These are phyloP conservation scores for Phytophthora sp. DNA, from an alignment of 352 stramenopile genomes.

Conservation along the genomic window DNA sequence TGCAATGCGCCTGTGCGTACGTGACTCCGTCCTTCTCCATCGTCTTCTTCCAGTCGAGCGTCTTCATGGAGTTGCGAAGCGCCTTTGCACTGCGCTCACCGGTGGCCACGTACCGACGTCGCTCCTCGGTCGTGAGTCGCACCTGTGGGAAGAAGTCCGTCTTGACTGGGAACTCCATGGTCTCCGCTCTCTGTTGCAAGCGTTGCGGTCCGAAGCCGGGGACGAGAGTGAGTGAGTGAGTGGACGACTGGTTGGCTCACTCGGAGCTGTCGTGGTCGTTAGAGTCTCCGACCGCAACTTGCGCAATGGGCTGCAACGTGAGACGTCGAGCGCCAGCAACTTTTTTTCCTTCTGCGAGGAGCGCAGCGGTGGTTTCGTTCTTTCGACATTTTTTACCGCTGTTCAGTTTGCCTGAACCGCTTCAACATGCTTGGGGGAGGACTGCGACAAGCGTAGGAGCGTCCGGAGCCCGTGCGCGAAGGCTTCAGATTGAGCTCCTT, in stretches of 20 bases:
- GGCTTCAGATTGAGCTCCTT: conserved; percentile 20
- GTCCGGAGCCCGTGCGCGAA: conserved; percentile 11
- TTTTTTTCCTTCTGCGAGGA: conserved; percentile 19
- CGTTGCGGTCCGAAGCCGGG: neutral
- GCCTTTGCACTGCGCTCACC: conserved; percentile 49
- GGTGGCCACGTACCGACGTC: conserved; percentile 47
- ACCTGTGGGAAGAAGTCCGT: conserved; percentile 72
- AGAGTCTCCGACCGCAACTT: conserved; percentile 31
- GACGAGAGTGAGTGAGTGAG: too few species aligned
- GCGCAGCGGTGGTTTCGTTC: conserved; percentile 30
- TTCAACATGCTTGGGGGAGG: conserved; percentile 11
- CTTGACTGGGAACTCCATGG: conserved; percentile 79
- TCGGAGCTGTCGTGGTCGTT: neutral
- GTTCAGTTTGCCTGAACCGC: conserved; percentile 26
- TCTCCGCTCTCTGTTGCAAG: neutral
- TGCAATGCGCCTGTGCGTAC: conserved; percentile 69
- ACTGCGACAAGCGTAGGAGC: neutral
- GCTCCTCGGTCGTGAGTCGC: conserved; percentile 55
- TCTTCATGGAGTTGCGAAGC: conserved; percentile 51
- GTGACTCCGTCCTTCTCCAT: conserved; percentile 62
- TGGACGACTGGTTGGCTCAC: neutral
- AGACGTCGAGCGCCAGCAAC: conserved; percentile 1
- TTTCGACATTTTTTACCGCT: conserved; percentile 33
- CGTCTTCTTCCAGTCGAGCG: conserved; percentile 65
- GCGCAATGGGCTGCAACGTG: conserved; percentile 19